phyloP scores from a whole-genome alignment of 2,329 filamentous ascomycete species.

The Biscogniauxia mediterranea region DNA sequence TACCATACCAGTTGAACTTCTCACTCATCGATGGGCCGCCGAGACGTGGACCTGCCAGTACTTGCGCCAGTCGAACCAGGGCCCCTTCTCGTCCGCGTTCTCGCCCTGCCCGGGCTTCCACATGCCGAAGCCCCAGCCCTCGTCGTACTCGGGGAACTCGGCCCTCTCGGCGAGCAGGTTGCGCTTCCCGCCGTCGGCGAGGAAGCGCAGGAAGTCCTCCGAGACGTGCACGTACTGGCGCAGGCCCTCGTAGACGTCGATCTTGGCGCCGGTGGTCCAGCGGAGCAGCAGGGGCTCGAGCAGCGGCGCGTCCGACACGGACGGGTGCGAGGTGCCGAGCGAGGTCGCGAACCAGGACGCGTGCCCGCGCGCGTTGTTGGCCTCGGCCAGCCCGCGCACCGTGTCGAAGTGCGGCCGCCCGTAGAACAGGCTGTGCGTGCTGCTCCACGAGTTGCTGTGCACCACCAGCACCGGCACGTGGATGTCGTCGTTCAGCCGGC shows the following conservation, averaged over 20 bases:
- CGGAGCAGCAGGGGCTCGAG: slow-evolving; percentile 60
- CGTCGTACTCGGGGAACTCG: slow-evolving; percentile 41
- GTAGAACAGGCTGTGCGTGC: slow-evolving; percentile 55
- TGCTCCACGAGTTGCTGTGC: slow-evolving; percentile 65
- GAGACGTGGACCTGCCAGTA: slow-evolving; percentile 34
- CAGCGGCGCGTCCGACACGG: slow-evolving; percentile 64
- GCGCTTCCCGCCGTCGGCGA: slow-evolving; percentile 39
- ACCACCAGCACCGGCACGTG: slow-evolving; percentile 58
- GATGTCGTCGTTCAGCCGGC: slow-evolving; percentile 59
- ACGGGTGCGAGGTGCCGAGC: slow-evolving; percentile 58
- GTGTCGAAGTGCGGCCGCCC: slow-evolving; percentile 64
- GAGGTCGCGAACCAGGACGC: slow-evolving; percentile 55
- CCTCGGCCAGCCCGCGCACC: slow-evolving; percentile 54
- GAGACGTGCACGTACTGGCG: slow-evolving; percentile 60
- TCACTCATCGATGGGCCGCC: slow-evolving; percentile 8
- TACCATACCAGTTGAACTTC: too few relatives aligned
- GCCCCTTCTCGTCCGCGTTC: slow-evolving; percentile 24
- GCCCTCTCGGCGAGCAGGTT: slow-evolving; percentile 51
- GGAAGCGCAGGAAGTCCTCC: slow-evolving; percentile 54
- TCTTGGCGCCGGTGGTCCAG: slow-evolving; percentile 59
- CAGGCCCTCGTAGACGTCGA: slow-evolving; percentile 56
- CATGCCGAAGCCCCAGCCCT: slow-evolving; percentile 31
- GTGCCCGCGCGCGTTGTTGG: slow-evolving; percentile 43
- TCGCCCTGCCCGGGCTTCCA: slow-evolving; percentile 35
- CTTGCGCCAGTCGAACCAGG: slow-evolving; percentile 41